phyloP scores from a whole-genome alignment of 371 early-diverging fungal species.

The Apophysomyces elegans region DNA sequence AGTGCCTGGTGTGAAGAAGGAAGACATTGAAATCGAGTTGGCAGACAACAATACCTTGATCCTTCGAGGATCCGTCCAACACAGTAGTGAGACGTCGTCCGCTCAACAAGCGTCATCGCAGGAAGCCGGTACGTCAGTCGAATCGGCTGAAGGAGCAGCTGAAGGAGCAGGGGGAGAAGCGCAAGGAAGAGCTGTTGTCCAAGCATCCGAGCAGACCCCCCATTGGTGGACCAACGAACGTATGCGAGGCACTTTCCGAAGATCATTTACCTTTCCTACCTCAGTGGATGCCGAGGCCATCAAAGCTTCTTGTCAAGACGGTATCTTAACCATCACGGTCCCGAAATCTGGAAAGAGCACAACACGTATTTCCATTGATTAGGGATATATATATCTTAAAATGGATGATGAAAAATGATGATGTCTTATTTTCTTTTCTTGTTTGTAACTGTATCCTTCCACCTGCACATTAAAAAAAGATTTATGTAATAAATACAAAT shows the following conservation, averaged over 20 bases:
- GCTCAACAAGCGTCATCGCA: background rate
- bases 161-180: background rate
- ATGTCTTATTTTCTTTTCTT: no score
- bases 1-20: constrained; percentile 41
- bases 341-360: constrained; percentile 30
- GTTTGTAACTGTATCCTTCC: no score
- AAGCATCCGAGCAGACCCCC: constrained; percentile 13
- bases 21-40: constrained; percentile 40
- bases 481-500: no score
- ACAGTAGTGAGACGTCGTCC: background rate
- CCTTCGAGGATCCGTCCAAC: constrained; percentile 28
- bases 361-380: background rate
- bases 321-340: constrained; percentile 34
- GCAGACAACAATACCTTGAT: constrained; percentile 34
- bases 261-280: constrained; percentile 40
- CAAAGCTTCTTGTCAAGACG: constrained; percentile 46
- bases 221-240: constrained; percentile 48
- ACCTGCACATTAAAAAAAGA: no score
- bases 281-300: constrained; percentile 32
- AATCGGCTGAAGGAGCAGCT: background rate
- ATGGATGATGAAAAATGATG: no score
- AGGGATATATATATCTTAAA: no score
- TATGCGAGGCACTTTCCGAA: constrained; percentile 34
- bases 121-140: constrained; percentile 6
- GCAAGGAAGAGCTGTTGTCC: background rate